Percentiles rank a stretch among this genome's conserved stretches.
phyloP scores from a whole-genome alignment of 768 basidiomycete genomes.

The Tulasnella sp. region DNA sequence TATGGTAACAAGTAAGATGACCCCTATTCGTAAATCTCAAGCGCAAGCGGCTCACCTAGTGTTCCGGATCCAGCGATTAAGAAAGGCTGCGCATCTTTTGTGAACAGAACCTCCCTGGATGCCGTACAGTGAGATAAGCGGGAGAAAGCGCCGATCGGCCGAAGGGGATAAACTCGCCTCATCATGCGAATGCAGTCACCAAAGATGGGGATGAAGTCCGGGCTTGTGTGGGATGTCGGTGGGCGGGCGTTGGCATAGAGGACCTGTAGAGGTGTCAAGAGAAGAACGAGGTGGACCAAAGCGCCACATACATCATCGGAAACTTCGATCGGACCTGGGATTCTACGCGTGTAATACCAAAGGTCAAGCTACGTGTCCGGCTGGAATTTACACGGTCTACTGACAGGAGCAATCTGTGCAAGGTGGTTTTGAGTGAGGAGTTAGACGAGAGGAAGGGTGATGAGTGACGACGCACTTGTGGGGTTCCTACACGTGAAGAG shows the following conservation, averaged over 20 bases:
- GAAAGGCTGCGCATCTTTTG: constrained; percentile 75
- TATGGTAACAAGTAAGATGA: not conserved
- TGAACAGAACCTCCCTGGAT: constrained; percentile 58
- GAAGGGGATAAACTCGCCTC: constrained; percentile 32
- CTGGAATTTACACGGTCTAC: too few species aligned
- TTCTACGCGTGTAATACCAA: constrained; percentile 17
- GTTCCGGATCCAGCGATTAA: constrained; percentile 91
- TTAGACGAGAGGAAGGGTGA: not conserved
- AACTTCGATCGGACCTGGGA: constrained; percentile 47
- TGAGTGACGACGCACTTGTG: constrained; percentile 22
- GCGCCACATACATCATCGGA: constrained; percentile 49
- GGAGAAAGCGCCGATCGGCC: constrained; percentile 5
- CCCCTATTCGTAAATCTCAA: not conserved
- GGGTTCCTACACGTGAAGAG: constrained; percentile 22
- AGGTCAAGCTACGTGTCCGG: constrained; percentile 3
- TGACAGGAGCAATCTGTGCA: constrained; percentile 22
- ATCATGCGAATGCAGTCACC: constrained; percentile 82
- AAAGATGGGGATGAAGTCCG: constrained; percentile 78
- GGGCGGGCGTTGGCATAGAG: constrained; percentile 91
- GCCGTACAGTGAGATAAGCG: constrained; percentile 4
- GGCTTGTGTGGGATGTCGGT: constrained; percentile 75
- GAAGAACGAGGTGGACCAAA: not conserved
- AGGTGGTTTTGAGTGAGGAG: not conserved
- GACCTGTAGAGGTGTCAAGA: constrained; percentile 37
- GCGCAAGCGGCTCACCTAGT: constrained; percentile 33